Percentiles rank a stretch among this genome's conserved stretches.
Conservation (phyloP, 2,329 filamentous ascomycete genomes). For the Botrytis fragariae region DNA sequence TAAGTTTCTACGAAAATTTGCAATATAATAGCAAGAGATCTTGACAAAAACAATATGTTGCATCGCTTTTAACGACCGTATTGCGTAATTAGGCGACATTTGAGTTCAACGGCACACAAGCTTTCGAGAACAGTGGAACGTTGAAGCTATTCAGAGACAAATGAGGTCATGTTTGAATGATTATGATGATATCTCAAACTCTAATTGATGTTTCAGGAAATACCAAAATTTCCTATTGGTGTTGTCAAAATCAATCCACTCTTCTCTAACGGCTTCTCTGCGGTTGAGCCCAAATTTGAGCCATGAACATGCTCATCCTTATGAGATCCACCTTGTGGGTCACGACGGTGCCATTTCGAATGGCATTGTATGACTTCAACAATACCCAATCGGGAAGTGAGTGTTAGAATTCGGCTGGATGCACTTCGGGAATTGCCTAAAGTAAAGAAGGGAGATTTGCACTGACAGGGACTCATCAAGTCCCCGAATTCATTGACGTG, state of each 20-base stretch:
- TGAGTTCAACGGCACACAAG: background rate
- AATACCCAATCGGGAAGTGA: background rate
- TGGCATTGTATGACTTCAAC: background rate
- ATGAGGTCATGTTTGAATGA: conserved; percentile 1
- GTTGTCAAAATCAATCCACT: background rate
- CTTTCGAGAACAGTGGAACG: background rate
- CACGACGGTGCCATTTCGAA: background rate
- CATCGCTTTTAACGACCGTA: background rate
- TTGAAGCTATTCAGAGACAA: conserved; percentile 5
- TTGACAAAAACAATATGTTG: background rate
- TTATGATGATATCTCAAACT: background rate
- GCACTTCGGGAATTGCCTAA: conserved; percentile 2
- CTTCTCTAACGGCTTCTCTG: background rate
- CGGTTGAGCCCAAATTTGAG: conserved; percentile 6
- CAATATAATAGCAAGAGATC: background rate
- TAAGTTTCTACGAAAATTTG: background rate
- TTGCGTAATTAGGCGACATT: background rate
- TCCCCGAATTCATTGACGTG: background rate
- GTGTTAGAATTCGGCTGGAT: background rate
- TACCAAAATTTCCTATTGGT: conserved; percentile 6
- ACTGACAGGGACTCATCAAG: background rate
- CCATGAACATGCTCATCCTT: background rate
- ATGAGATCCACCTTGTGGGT: conserved; percentile 1
- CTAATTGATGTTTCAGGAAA: background rate
- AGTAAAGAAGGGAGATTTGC: background rate